phyloP scores from a whole-genome alignment of 208 protist genomes.

The Borovskyia barvae region DNA sequence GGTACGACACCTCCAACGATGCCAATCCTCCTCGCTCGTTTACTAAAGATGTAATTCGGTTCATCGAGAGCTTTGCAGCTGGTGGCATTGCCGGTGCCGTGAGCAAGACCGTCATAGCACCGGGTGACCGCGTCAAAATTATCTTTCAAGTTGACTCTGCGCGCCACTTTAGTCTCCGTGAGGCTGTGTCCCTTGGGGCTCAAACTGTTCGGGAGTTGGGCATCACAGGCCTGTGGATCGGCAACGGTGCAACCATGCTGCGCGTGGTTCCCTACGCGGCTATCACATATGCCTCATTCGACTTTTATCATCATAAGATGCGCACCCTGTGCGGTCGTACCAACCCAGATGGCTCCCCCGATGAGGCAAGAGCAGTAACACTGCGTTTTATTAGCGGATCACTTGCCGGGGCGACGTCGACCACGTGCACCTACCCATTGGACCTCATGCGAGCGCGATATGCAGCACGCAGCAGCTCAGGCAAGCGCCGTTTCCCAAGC shows the following conservation, averaged over 20 bases:
- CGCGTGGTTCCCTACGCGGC: slow-evolving; percentile 94
- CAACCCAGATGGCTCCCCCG: slow-evolving; percentile 23
- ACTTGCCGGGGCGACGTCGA: slow-evolving; percentile 91
- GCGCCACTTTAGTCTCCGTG: slow-evolving; percentile 58
- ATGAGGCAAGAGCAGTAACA: slow-evolving; percentile 49
- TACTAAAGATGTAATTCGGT: slow-evolving; percentile 50
- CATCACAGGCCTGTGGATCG: slow-evolving; percentile 89
- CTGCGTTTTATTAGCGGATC: slow-evolving; percentile 85
- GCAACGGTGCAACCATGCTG: slow-evolving; percentile 94
- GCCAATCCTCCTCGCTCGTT: slow-evolving; percentile 12
- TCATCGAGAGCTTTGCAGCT: slow-evolving; percentile 89
- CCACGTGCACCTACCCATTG: slow-evolving; percentile 92
- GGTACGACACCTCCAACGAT: slow-evolving; percentile 12
- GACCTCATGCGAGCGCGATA: slow-evolving; percentile 93
- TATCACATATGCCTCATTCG: slow-evolving; percentile 93
- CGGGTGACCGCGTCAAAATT: slow-evolving; percentile 95
- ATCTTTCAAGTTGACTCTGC: slow-evolving; percentile 92
- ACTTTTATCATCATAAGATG: slow-evolving; percentile 75
- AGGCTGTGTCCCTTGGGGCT: slow-evolving; percentile 57
- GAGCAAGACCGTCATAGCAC: slow-evolving; percentile 92
- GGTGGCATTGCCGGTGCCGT: slow-evolving; percentile 94
- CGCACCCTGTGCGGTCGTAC: slow-evolving; percentile 6
- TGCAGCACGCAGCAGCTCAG: slow-evolving; percentile 60
- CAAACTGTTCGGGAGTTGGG: slow-evolving; percentile 86
- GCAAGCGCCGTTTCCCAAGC: slow-evolving; percentile 64